Base-by-base conservation (phyloP, 73 alveolate species). In the Tetrahymena elliotti region DNA sequence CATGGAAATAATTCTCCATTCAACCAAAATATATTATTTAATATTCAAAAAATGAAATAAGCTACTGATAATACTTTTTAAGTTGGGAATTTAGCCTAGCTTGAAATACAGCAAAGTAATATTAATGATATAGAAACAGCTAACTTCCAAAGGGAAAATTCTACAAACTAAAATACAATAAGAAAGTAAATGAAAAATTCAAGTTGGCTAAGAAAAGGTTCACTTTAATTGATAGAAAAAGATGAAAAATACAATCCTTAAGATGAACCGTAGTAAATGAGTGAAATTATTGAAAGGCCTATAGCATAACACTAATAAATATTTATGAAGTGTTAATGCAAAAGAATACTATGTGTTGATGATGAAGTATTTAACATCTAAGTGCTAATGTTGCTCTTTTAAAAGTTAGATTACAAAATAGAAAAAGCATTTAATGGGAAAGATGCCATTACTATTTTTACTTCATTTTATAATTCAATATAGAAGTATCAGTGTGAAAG, bases 341-440 rank as follows among this genome's bases (percentile, higher is more conserved):
- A 83, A 52, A 38, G 93, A 18, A 88, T 94, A 16, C 38, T 94
- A 39, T 84, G 93, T 88, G 96, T 94, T 3, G 96, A 94, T 40
- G 96, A 94, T 38, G 96, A 94, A 47, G 95, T 88, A 8, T 94
- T 94, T 52, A 94, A 94, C 92, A 35, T 84, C 35, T 52, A 88
- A 53, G 93, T 94, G 10, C 38, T 94, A 33, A 27, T 84, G 93
- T 33, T 94, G 24, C 83, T 84, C 22, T 40, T 94, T 5, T 52
- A 53, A 31, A 82, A 94, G 83, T 13, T 34, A 41, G 96, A 94
- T 20, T 38, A 84, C 12, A 41, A 94, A 40, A 94, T 94, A 3
- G 96, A 94, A 35, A 94, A 94, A 94, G 96, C 38, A 9, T 94
- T 94, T 88, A 94, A 94, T 94, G 96, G 96, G 52, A 94, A 93